Evolutionary conservation across 129 eudicot genomes (phyloP).

Genomic region (Flaveria brownii): DNA sequence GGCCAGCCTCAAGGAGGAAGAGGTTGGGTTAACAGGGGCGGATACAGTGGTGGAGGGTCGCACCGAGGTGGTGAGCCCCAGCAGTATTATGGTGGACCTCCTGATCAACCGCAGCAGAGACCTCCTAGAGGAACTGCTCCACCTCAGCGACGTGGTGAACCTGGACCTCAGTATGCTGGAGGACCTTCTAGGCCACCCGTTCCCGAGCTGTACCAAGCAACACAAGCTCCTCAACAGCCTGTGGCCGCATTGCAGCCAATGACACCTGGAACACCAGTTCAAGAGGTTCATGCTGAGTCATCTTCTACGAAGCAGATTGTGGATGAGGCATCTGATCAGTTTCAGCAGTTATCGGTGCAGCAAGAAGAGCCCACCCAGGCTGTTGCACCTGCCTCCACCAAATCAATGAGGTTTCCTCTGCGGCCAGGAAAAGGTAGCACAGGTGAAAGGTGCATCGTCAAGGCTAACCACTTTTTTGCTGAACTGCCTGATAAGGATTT

Average conservation of each 20-base stretch:
- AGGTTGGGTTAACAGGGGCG: conserved; percentile 57
- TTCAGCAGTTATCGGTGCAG: conserved; percentile 51
- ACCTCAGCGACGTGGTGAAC: conserved; percentile 69
- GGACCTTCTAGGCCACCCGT: conserved; percentile 71
- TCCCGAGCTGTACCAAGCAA: conserved; percentile 99
- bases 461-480: conserved; percentile 93
- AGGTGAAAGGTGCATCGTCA: conserved; percentile 71
- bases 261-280: not conserved
- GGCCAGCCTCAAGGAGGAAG: conserved; percentile 64
- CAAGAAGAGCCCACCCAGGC: conserved; percentile 52
- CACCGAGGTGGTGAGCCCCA: conserved; percentile 65
- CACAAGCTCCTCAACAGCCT: conserved; percentile 73
- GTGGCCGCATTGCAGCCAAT: conserved; percentile 50
- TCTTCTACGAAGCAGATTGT: conserved; percentile 41
- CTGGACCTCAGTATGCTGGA: conserved; percentile 57
- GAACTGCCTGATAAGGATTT: conserved; percentile 91
- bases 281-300: conserved; percentile 42
- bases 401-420: conserved; percentile 75
- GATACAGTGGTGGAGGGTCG: conserved; percentile 53
- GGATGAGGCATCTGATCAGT: conserved; percentile 41
- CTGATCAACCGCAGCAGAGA: conserved; percentile 50
- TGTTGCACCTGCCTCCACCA: conserved; percentile 69
- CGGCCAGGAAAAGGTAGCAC: conserved; percentile 87
- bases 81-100: conserved; percentile 42
- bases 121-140: conserved; percentile 59